Conservation (phyloP, 208 protist species). For the Histomonas meleagridis region DNA sequence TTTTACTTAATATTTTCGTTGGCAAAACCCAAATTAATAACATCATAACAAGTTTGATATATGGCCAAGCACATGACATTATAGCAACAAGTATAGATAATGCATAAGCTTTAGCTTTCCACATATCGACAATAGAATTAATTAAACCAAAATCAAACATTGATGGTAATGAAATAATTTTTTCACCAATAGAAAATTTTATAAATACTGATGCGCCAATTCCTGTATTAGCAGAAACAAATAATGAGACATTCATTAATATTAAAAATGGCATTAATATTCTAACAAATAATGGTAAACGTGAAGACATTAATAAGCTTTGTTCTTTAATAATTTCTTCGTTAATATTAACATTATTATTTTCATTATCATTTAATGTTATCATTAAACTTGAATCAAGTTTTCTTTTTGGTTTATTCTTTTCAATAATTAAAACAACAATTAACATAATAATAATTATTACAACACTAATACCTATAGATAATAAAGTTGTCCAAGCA, state of each 20-base stretch:
- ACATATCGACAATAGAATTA: conserved; percentile 68
- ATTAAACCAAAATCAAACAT: conserved; percentile 66
- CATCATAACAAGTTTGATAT: conserved; percentile 68
- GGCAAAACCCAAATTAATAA: conserved; percentile 56
- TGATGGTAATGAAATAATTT: conserved; percentile 21
- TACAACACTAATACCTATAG: no score
- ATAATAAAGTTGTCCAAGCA: not conserved
- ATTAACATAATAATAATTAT: no score
- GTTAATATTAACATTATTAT: no score
- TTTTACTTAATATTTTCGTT: conserved; percentile 54
- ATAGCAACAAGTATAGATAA: conserved; percentile 68
- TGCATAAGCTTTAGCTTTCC: conserved; percentile 60
- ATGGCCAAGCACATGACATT: conserved; percentile 77
- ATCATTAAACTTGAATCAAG: no score
- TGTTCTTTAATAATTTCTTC: no score
- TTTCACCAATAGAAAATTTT: conserved; percentile 31
- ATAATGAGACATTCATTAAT: conserved; percentile 51
- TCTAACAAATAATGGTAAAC: not conserved
- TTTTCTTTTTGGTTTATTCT: no score
- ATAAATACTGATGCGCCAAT: conserved; percentile 56
- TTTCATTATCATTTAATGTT: no score
- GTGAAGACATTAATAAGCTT: not conserved
- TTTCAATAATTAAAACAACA: no score
- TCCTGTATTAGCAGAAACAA: conserved; percentile 54
- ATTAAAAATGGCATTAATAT: not conserved